Evolutionary conservation across 2,329 filamentous ascomycete species (phyloP).

Genomic region (Colletotrichum paranaense): DNA sequence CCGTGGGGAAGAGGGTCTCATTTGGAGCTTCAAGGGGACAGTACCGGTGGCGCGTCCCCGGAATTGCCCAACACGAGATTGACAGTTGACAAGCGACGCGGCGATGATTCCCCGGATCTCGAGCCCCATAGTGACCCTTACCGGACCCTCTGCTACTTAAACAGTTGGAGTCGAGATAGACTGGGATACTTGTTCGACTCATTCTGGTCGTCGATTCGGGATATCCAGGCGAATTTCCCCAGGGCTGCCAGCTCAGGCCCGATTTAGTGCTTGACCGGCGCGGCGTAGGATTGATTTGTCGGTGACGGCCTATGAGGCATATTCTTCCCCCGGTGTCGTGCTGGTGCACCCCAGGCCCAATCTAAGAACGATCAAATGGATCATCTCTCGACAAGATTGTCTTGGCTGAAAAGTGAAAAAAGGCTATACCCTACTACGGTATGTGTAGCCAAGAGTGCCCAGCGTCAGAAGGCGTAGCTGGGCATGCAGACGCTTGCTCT

Average conservation of each 20-base stretch:
- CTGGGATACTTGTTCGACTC: neutral
- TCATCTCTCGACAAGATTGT: slow-evolving; percentile 6
- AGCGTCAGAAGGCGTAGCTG: slow-evolving; percentile 27
- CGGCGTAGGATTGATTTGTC: neutral
- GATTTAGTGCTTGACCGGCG: neutral
- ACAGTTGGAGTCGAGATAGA: neutral
- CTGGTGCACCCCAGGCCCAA: neutral
- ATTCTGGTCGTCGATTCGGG: neutral
- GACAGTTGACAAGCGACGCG: slow-evolving; percentile 18
- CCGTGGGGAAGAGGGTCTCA: neutral
- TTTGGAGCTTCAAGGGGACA: neutral
- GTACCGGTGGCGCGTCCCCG: slow-evolving; percentile 11
- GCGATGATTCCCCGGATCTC: slow-evolving; percentile 30
- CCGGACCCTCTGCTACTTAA: neutral
- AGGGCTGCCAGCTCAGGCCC: neutral
- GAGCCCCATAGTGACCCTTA: neutral
- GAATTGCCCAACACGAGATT: slow-evolving; percentile 7
- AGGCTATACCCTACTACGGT: neutral
- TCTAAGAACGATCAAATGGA: neutral
- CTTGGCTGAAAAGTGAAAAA: neutral
- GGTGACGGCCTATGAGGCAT: slow-evolving; percentile 16
- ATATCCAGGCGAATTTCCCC: neutral
- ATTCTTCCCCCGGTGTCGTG: neutral
- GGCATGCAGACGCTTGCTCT: slow-evolving; percentile 32
- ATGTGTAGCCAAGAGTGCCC: slow-evolving; percentile 30